Evolutionary conservation across 306 rosid species (phyloP).

Genomic region (Quercus berberidifolia): DNA sequence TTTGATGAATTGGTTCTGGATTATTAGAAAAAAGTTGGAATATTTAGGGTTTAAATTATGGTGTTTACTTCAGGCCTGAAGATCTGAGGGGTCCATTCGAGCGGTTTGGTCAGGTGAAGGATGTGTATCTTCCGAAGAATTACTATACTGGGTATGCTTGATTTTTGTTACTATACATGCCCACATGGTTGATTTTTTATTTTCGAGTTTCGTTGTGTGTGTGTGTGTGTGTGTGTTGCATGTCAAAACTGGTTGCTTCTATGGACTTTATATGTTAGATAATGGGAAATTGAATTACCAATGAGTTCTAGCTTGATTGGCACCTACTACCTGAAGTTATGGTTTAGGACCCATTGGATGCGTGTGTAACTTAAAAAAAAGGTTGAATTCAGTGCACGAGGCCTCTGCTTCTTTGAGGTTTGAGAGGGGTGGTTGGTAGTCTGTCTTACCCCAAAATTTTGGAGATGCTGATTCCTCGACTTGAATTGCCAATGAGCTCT

Average conservation of each 20-base stretch:
- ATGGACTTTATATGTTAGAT: no score
- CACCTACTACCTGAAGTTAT: no score
- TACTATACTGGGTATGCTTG: conserved; percentile 75
- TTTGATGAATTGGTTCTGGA: neutral
- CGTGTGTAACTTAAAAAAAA: no score
- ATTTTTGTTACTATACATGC: neutral
- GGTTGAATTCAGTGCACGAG: no score
- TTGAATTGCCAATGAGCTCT: no score
- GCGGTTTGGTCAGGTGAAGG: conserved; percentile 96
- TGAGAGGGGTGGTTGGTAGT: no score
- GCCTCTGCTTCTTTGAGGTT: no score
- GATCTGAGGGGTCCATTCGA: conserved; percentile 87
- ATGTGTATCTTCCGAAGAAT: conserved; percentile 94
- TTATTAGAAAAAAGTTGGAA: neutral
- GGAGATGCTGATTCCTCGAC: no score
- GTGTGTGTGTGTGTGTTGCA: neutral
- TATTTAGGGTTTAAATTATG: neutral
- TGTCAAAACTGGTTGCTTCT: neutral
- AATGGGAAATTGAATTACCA: no score
- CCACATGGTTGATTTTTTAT: neutral
- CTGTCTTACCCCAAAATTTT: no score
- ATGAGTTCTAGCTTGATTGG: no score
- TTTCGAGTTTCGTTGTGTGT: neutral
- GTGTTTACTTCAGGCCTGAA: conserved; percentile 53
- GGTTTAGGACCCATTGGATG: no score